Base-by-base conservation (phyloP, 768 basidiomycete species). In the Naganishia onofrii region DNA sequence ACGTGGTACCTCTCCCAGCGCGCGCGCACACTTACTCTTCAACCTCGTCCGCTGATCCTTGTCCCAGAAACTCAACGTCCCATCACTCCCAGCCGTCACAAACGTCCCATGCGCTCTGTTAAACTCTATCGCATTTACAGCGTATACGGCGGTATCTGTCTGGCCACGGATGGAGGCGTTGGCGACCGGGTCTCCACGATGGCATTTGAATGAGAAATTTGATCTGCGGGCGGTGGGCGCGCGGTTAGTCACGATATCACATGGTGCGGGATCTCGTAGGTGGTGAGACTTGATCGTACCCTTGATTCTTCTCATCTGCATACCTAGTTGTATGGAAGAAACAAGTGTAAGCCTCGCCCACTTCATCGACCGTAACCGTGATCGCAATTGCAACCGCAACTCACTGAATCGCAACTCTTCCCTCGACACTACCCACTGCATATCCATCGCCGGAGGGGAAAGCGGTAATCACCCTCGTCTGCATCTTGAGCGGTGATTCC, bases 331-430 rank as follows among this genome's bases (percentile, higher is more conserved):
- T 17, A n/a, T 6, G 17, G 31, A 32, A 0, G 3, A 21, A 21
- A 34, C 29, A 34, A 28, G 9, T 23, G 51, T 53, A 3, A 38
- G 1, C 53, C 7, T 1, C 26, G n/a, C n/a, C 65, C 23, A 13
- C n/a, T 7, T 12, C 42, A 28, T 21, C 15, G 10, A n/a, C 3
- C 15, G 51, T 26, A 55, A 36, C 34, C 34, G 34, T 5, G 6
- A 4, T 36, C 42, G 15, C 42, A 17, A 17, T 15, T n/a, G n/a
- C n/a, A n/a, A n/a, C 7, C 9, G 2, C 5, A 42, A 42, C 42
- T 57, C 79, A 95, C 93, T 98, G 94, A 70, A 97, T 93, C 2
- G 93, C 94, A 2, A 97, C 92, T 70, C 95, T 86, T 28, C 95
- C 83, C 72, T 84, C 83, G 17, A 84, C 77, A 72, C 82, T 82